Percentiles rank a stretch among this genome's conserved stretches.
Conservation (phyloP, 1,284 basidiomycete genomes). For the Marasmius sp. region DNA sequence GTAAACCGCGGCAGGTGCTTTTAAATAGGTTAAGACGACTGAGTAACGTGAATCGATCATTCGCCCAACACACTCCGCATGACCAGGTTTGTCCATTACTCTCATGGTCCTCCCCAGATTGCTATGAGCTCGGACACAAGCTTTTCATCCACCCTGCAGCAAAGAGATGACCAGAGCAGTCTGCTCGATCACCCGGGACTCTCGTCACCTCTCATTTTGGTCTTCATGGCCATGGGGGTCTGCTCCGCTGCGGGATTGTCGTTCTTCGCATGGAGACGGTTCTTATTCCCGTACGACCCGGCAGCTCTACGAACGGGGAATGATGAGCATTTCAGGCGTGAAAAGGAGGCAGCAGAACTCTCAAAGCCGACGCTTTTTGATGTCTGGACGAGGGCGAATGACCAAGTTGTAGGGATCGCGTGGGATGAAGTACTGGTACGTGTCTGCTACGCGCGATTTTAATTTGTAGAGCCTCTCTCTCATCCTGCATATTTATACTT, state of each 20-base stretch:
- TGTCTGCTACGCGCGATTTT: background rate
- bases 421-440: background rate
- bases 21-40: no score
- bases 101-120: no score
- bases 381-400: background rate
- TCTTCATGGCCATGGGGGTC: background rate
- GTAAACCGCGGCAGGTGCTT: no score
- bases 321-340: background rate
- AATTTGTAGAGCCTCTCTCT: background rate
- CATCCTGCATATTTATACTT: background rate
- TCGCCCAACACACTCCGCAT: no score
- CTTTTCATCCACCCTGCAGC: no score
- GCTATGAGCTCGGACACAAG: no score
- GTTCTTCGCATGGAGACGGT: background rate
- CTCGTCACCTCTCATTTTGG: background rate
- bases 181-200: background rate
- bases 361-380: background rate
- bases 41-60: no score
- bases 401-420: background rate
- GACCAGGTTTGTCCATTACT: no score
- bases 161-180: background rate
- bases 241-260: background rate
- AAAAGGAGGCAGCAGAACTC: background rate
- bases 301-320: background rate
- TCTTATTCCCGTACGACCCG: background rate